Evolutionary conservation across 805 yeast species (phyloP).

Genomic region (Pichia thaimueangensis): DNA sequence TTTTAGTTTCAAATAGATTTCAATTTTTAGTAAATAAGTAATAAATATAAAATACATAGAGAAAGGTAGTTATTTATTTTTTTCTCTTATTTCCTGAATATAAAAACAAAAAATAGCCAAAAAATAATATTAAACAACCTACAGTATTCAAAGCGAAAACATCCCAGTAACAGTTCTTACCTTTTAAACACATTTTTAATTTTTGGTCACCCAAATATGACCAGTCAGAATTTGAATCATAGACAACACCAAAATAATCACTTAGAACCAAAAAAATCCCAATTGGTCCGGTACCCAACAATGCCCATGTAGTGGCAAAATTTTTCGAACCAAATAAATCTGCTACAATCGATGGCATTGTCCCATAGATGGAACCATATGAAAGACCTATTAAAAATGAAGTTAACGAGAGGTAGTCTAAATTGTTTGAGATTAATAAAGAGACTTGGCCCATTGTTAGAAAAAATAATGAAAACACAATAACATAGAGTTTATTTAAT

Average conservation of each 20-base stretch:
- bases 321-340: slow-evolving; percentile 63
- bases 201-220: slow-evolving; percentile 30
- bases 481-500: slow-evolving; percentile 62
- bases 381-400: slow-evolving; percentile 56
- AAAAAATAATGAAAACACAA: slow-evolving; percentile 36
- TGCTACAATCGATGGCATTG: slow-evolving; percentile 69
- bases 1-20: no score
- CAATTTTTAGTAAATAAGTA: not conserved
- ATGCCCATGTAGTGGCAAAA: slow-evolving; percentile 73
- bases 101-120: slow-evolving; percentile 17
- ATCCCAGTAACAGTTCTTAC: slow-evolving; percentile 42
- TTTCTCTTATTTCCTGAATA: not conserved
- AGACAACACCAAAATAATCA: slow-evolving; percentile 47
- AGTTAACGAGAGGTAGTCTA: slow-evolving; percentile 39
- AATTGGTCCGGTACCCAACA: slow-evolving; percentile 66
- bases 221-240: slow-evolving; percentile 39
- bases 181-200: slow-evolving; percentile 35
- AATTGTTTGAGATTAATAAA: slow-evolving; percentile 33
- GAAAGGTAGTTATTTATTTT: not conserved
- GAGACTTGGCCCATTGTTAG: slow-evolving; percentile 34
- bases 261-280: slow-evolving; percentile 47
- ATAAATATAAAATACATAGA: no score
- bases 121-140: slow-evolving; percentile 25
- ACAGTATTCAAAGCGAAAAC: slow-evolving; percentile 38
- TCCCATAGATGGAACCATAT: slow-evolving; percentile 67